Conservation (phyloP, 352 stramenopile species). For the Globisporangium acanthophoron region DNA sequence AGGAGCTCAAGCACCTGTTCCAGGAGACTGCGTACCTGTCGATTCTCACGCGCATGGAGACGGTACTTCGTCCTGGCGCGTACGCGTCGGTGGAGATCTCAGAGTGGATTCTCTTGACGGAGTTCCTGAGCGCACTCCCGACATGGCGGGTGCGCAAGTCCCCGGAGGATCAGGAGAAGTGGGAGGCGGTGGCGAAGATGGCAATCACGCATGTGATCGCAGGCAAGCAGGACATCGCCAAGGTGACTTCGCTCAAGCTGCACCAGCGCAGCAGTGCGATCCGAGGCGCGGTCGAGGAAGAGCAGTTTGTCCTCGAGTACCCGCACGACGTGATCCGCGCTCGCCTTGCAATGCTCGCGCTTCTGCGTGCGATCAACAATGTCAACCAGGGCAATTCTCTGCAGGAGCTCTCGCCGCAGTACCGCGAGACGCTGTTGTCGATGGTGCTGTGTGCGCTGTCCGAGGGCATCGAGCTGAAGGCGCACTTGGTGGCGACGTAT, state of each 20-base stretch:
- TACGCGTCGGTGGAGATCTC: conserved; percentile 27
- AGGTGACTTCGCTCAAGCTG: conserved; percentile 38
- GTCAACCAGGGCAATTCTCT: conserved; percentile 33
- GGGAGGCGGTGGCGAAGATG: conserved; percentile 41
- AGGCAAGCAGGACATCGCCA: conserved; percentile 53
- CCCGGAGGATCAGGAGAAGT: conserved; percentile 34
- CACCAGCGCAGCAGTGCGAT: conserved; percentile 41
- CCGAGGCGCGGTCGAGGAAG: conserved; percentile 28
- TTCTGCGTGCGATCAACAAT: conserved; percentile 35
- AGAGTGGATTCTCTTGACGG: conserved; percentile 31
- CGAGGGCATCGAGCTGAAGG: conserved; percentile 47
- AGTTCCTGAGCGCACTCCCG: conserved; percentile 33
- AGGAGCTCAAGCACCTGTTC: conserved; percentile 17
- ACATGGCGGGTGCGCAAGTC: conserved; percentile 17
- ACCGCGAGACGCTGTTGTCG: conserved; percentile 63
- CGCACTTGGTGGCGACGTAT: conserved; percentile 51
- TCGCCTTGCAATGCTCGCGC: conserved; percentile 38
- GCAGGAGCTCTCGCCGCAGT: conserved; percentile 40
- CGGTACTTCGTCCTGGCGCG: conserved; percentile 25
- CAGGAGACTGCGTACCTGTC: conserved; percentile 20
- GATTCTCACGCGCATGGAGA: conserved; percentile 25
- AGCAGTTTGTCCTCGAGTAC: conserved; percentile 37
- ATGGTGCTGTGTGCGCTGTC: conserved; percentile 47
- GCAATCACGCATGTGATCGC: conserved; percentile 52
- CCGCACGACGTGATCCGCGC: conserved; percentile 30